Evolutionary conservation across 1,139 yeast species (phyloP).

Genomic region (Nakaseomyces kungkrabaensis): DNA sequence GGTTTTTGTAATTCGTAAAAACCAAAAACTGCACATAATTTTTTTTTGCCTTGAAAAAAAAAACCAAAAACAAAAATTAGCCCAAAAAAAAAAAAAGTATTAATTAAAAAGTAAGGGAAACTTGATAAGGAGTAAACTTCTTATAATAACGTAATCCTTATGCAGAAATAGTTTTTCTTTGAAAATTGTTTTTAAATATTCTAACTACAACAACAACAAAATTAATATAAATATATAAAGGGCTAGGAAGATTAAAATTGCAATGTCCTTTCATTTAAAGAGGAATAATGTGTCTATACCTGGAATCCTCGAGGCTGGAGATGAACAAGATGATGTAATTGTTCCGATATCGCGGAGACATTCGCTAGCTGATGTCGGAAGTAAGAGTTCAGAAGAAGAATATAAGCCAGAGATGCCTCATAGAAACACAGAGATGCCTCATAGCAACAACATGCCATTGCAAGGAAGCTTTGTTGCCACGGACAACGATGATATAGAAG

Average conservation of each 20-base stretch:
- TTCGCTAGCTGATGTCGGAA: neutral
- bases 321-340: neutral
- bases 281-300: neutral
- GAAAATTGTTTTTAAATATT: too few relatives aligned
- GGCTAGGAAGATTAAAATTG: neutral
- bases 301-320: neutral
- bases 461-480: neutral
- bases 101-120: too few relatives aligned
- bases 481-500: slow-evolving; percentile 11
- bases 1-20: too few relatives aligned
- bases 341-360: neutral
- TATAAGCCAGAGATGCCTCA: neutral
- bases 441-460: neutral
- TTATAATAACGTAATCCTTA: too few relatives aligned
- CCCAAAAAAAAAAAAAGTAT: too few relatives aligned
- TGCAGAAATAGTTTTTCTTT: too few relatives aligned
- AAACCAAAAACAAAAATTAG: too few relatives aligned
- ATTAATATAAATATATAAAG: too few relatives aligned
- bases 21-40: too few relatives aligned
- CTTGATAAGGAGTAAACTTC: too few relatives aligned
- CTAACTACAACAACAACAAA: too few relatives aligned
- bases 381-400: neutral
- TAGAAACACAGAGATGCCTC: neutral
- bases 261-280: neutral
- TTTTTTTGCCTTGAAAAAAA: too few relatives aligned